A percentile compares a stretch with the other conserved stretches of the same genome.
Evolutionary conservation across 164 flowering plant genomes (phyloP).

Genomic region (Vitis rotundifolia): DNA sequence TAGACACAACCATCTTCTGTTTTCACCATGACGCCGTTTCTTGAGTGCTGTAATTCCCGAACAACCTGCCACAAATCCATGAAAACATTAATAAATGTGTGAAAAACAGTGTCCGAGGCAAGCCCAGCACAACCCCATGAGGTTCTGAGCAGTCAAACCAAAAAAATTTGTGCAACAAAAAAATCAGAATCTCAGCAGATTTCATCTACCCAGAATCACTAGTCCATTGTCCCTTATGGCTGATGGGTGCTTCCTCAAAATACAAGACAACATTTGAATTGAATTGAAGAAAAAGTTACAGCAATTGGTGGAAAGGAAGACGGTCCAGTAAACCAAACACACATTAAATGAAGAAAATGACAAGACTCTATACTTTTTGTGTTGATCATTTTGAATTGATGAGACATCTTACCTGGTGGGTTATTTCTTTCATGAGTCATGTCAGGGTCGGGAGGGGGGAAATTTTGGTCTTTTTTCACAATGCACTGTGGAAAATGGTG

Average conservation of each 20-base stretch:
- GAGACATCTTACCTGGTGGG: conserved; percentile 30
- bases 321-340: not conserved
- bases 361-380: conserved; percentile 20
- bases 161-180: conserved; percentile 22
- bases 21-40: conserved; percentile 68
- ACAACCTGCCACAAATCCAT: conserved; percentile 69
- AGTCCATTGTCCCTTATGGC: not conserved
- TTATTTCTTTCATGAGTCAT: not conserved
- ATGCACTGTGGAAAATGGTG: conserved; percentile 11
- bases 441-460: too few species aligned
- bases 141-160: conserved; percentile 36
- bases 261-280: not conserved
- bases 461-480: conserved; percentile 14
- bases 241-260: not conserved
- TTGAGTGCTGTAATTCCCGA: conserved; percentile 78
- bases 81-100: not conserved
- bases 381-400: conserved; percentile 20
- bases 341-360: conserved; percentile 29
- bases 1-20: conserved; percentile 81
- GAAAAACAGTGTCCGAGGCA: conserved; percentile 3
- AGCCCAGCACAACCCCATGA: not conserved
- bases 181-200: conserved; percentile 3
- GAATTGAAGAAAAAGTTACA: not conserved
- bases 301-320: not conserved
- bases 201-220: not conserved